phyloP scores from a whole-genome alignment of 2,329 filamentous ascomycete species.

The Pleurostoma richardsiae region DNA sequence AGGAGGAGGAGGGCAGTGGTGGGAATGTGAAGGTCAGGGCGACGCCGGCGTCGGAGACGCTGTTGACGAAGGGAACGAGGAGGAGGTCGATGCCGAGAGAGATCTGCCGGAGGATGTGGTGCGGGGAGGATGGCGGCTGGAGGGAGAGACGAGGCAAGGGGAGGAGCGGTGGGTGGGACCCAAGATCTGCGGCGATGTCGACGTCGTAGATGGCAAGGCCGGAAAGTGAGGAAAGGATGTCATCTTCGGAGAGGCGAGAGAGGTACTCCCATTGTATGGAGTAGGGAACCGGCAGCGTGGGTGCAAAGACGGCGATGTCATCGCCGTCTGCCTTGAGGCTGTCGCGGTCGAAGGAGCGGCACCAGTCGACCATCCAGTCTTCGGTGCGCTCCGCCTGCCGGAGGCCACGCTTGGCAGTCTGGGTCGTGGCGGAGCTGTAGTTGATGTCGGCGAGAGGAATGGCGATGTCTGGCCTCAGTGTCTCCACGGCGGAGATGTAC shows the following conservation, averaged over 20 bases:
- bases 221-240: constrained; percentile 46
- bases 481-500: constrained; percentile 60
- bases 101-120: constrained; percentile 72
- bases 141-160: constrained; percentile 71
- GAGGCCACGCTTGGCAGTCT: constrained; percentile 66
- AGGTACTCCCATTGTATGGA: constrained; percentile 78
- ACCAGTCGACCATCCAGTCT: constrained; percentile 69
- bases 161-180: constrained; percentile 45
- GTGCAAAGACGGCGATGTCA: constrained; percentile 49
- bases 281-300: constrained; percentile 69
- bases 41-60: constrained; percentile 77
- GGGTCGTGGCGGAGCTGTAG: constrained; percentile 31
- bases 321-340: constrained; percentile 13
- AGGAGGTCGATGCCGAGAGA: constrained; percentile 75
- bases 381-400: constrained; percentile 87
- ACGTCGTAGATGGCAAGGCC: constrained; percentile 77
- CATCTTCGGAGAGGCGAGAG: constrained; percentile 61
- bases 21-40: constrained; percentile 78
- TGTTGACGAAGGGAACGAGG: constrained; percentile 69
- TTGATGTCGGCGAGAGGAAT: constrained; percentile 72
- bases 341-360: constrained; percentile 35
- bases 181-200: constrained; percentile 62
- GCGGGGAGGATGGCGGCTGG: constrained; percentile 64
- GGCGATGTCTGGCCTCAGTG: constrained; percentile 74
- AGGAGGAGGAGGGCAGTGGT: constrained; percentile 15